Conservation (phyloP, 2,329 filamentous ascomycete species). For the Nigrospora osmanthi region DNA sequence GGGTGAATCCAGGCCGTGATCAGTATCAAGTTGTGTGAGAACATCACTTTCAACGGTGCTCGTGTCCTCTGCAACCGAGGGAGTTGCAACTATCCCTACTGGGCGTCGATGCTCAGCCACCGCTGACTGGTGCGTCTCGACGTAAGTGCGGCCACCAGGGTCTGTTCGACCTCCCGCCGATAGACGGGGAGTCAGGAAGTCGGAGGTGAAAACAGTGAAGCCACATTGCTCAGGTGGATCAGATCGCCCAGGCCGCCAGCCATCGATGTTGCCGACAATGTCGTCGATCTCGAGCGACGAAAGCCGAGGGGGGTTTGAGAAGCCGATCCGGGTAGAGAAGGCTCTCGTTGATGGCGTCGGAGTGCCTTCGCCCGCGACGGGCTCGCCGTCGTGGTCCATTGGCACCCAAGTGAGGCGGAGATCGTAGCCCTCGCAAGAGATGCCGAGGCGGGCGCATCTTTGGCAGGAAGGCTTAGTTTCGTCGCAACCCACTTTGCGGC, state of each 20-base stretch:
- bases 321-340: not conserved
- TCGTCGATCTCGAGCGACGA: conserved; percentile 4
- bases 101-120: too few species aligned
- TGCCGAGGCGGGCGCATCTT: conserved; percentile 1
- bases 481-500: conserved; percentile 9
- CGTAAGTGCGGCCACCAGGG: too few species aligned
- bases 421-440: conserved; percentile 12
- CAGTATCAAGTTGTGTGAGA: too few species aligned
- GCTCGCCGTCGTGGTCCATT: not conserved
- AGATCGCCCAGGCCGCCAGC: conserved; percentile 1
- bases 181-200: too few species aligned
- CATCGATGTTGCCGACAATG: conserved; percentile 5
- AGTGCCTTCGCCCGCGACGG: not conserved
- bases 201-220: too few species aligned
- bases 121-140: too few species aligned
- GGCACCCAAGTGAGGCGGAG: conserved; percentile 9
- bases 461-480: conserved; percentile 7
- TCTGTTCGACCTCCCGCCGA: too few species aligned
- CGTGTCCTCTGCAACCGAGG: too few species aligned
- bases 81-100: too few species aligned
- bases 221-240: too few species aligned
- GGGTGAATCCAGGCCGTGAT: too few species aligned
- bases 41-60: too few species aligned
- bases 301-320: not conserved
- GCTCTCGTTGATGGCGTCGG: not conserved